Evolutionary conservation across 352 stramenopile species (phyloP).

Genomic region (Globisporangium solare): DNA sequence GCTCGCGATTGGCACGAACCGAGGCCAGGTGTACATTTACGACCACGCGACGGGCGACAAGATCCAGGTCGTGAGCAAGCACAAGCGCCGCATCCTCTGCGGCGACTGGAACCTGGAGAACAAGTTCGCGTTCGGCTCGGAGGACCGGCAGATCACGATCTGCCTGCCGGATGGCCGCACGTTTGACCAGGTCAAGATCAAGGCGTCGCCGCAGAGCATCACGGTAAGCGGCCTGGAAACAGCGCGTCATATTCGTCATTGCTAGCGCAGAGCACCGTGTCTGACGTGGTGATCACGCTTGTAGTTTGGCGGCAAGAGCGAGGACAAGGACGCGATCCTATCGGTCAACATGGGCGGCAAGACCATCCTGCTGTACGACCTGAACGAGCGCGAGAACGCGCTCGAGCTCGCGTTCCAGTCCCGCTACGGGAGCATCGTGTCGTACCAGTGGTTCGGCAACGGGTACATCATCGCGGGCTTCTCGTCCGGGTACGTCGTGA

Average conservation of each 20-base stretch:
- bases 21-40: slow-evolving; percentile 77
- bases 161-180: slow-evolving; percentile 53
- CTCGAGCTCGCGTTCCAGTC: slow-evolving; percentile 89
- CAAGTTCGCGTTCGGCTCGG: slow-evolving; percentile 78
- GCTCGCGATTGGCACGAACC: slow-evolving; percentile 68
- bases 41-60: slow-evolving; percentile 52
- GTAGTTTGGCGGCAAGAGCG: slow-evolving; percentile 69
- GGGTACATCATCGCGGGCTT: slow-evolving; percentile 90
- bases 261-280: neutral
- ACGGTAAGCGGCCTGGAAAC: slow-evolving; percentile 21
- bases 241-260: neutral
- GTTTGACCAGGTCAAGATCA: slow-evolving; percentile 78
- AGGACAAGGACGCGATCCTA: slow-evolving; percentile 69
- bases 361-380: slow-evolving; percentile 85
- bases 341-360: slow-evolving; percentile 91
- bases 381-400: slow-evolving; percentile 86
- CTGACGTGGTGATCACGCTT: neutral
- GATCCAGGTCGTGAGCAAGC: slow-evolving; percentile 56
- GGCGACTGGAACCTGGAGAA: slow-evolving; percentile 78
- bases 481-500: slow-evolving; percentile 86
- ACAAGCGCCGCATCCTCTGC: slow-evolving; percentile 76
- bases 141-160: slow-evolving; percentile 78
- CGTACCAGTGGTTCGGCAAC: slow-evolving; percentile 89
- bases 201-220: slow-evolving; percentile 60
- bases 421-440: slow-evolving; percentile 86